Evolutionary conservation across 2,329 filamentous ascomycete genomes (phyloP).

Genomic region (Cladophialophora immunda): DNA sequence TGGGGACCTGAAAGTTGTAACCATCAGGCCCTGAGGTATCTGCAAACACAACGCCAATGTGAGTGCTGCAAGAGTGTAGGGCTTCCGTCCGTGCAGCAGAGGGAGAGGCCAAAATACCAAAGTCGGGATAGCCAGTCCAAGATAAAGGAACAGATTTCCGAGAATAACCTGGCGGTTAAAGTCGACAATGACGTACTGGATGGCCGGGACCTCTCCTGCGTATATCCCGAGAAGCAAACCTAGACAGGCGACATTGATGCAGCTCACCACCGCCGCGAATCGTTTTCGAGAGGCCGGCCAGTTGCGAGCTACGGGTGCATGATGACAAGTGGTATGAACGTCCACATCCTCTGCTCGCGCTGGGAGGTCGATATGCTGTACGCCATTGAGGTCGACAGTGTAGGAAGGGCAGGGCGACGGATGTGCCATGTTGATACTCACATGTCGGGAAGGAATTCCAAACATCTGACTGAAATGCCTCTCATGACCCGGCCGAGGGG

Average conservation of each 20-base stretch:
- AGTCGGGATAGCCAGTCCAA: conserved; percentile 74
- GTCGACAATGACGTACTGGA: conserved; percentile 79
- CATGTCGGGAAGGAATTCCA: conserved; percentile 33
- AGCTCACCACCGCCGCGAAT: conserved; percentile 73
- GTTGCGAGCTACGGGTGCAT: conserved; percentile 73
- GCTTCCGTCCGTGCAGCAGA: conserved; percentile 75
- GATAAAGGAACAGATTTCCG: conserved; percentile 77
- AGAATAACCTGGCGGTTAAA: conserved; percentile 72
- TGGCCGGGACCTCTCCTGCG: conserved; percentile 78
- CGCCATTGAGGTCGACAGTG: conserved; percentile 36
- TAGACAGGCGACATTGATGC: conserved; percentile 75
- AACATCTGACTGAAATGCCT: conserved; percentile 38
- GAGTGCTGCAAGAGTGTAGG: conserved; percentile 75
- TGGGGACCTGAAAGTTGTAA: conserved; percentile 66
- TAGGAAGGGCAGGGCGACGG: conserved; percentile 10
- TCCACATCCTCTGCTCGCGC: conserved; percentile 50
- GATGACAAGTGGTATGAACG: conserved; percentile 54
- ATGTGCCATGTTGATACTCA: conserved; percentile 30
- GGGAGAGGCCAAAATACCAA: conserved; percentile 78
- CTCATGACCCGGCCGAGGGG: conserved; percentile 31
- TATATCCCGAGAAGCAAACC: conserved; percentile 79
- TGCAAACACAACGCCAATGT: conserved; percentile 75
- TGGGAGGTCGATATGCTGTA: conserved; percentile 38
- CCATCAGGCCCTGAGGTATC: conserved; percentile 76
- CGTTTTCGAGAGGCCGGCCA: conserved; percentile 74